A percentile compares a stretch with the other conserved stretches of the same genome.
phyloP scores from a whole-genome alignment of 139 green algal species.

The Coelastrella sp. region DNA sequence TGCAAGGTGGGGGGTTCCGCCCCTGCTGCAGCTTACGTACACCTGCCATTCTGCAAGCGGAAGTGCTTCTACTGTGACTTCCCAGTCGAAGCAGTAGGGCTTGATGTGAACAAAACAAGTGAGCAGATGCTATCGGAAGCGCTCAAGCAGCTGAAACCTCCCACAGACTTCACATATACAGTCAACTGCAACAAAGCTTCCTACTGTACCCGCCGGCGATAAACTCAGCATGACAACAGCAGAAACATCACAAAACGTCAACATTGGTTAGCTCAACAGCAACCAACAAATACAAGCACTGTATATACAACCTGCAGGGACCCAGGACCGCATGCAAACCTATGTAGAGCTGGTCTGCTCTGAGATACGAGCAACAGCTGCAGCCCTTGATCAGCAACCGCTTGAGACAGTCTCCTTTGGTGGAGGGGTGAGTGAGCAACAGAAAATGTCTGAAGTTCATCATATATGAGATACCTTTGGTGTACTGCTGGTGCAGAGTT shows the following conservation, averaged over 20 bases:
- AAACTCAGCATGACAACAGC: no score
- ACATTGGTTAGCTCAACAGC: neutral
- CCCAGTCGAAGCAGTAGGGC: conserved; percentile 83
- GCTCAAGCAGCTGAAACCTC: no score
- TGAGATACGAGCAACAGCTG: conserved; percentile 76
- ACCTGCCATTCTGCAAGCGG: conserved; percentile 97
- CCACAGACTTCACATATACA: no score
- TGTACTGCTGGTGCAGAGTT: no score
- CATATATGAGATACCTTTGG: no score
- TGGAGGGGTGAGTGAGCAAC: conserved; percentile 80
- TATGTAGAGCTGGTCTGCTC: conserved; percentile 76
- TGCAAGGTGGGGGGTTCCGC: neutral
- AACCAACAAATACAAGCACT: no score
- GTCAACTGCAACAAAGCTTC: no score
- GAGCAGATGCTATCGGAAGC: no score
- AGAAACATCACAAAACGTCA: neutral
- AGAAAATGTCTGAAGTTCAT: no score
- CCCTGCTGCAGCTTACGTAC: conserved; percentile 59
- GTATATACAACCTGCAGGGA: conserved; percentile 1
- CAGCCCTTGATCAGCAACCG: conserved; percentile 25
- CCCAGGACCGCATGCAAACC: conserved; percentile 56
- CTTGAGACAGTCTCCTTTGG: conserved; percentile 93
- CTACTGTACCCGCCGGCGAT: no score
- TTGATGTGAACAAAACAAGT: conserved; percentile 34
- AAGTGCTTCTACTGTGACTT: conserved; percentile 99